These are phyloP conservation scores for Emergomyces orientalis DNA, from an alignment of 2,329 filamentous ascomycete species.

Conservation along the genomic window DNA sequence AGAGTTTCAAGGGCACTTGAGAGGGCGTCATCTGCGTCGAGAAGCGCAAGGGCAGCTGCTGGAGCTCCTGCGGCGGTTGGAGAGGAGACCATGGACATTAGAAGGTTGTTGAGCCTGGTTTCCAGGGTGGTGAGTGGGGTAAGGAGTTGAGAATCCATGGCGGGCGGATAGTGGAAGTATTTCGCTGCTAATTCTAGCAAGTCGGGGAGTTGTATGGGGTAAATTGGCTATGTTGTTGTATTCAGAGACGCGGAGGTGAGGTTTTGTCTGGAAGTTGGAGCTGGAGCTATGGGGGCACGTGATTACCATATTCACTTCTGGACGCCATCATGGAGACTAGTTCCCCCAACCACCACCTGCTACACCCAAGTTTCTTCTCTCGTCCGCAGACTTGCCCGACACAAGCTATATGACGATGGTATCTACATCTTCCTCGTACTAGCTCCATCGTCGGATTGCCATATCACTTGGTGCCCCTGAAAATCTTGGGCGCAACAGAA, in stretches of 20 bases:
- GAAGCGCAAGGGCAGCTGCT: constrained; percentile 31
- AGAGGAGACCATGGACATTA: constrained; percentile 35
- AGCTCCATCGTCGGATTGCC: constrained; percentile 10
- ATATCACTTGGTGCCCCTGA: constrained; percentile 11
- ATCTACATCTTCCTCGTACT: not conserved
- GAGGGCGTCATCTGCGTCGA: constrained; percentile 36
- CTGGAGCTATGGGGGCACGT: no score
- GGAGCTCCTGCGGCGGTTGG: constrained; percentile 37
- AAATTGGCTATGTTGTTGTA: not conserved
- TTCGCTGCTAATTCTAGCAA: not conserved
- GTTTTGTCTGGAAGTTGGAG: no score
- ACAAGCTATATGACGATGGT: not conserved
- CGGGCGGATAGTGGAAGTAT: constrained; percentile 7
- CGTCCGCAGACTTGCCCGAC: not conserved
- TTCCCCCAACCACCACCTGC: not conserved
- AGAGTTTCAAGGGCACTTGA: constrained; percentile 35
- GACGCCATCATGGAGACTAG: no score
- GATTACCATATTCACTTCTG: no score
- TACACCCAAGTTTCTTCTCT: not conserved
- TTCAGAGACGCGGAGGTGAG: not conserved
- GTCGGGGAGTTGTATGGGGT: not conserved
- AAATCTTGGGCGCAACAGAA: constrained; percentile 16
- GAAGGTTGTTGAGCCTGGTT: constrained; percentile 34
- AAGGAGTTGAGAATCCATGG: constrained; percentile 35
- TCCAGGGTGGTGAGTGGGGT: constrained; percentile 34